Conservation (phyloP, 1,284 basidiomycete genomes). For the Pyrrhoderma noxium region DNA sequence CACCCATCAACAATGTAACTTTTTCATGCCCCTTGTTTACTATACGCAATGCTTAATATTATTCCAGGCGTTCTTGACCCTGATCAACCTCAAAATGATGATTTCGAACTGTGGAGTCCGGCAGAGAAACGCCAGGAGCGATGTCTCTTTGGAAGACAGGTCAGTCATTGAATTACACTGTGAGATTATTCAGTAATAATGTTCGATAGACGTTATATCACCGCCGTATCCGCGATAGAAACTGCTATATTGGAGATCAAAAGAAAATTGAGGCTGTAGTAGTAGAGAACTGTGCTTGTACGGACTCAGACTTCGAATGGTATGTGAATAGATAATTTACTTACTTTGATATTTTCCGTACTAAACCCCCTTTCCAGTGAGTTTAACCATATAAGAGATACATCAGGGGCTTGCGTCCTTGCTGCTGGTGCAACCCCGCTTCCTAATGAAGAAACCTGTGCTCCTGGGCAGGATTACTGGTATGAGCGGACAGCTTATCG, state of each 20-base stretch:
- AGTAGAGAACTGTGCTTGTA: constrained; percentile 70
- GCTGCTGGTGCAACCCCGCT: constrained; percentile 60
- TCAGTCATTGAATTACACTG: constrained; percentile 25
- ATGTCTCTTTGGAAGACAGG: constrained; percentile 84
- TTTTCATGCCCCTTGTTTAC: background rate
- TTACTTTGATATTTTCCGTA: background rate
- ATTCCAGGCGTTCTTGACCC: constrained; percentile 56
- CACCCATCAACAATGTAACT: constrained; percentile 68
- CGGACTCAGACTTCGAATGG: constrained; percentile 84
- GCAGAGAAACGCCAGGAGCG: constrained; percentile 71
- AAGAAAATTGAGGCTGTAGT: constrained; percentile 46
- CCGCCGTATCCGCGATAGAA: constrained; percentile 70
- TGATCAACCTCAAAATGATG: constrained; percentile 73
- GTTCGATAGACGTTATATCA: constrained; percentile 71
- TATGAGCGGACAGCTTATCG: constrained; percentile 87
- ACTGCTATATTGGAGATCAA: constrained; percentile 77
- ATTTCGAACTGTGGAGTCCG: constrained; percentile 94
- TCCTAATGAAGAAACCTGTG: constrained; percentile 54
- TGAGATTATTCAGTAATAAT: background rate
- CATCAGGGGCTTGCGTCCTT: constrained; percentile 66
- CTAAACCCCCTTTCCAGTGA: constrained; percentile 45
- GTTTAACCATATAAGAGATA: constrained; percentile 78
- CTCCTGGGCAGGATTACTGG: constrained; percentile 67
- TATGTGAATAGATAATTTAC: too few relatives aligned
- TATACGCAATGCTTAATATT: constrained; percentile 17